Evolutionary conservation across 1,139 yeast genomes (phyloP), one percentile per base, ranked within the genome.

Genomic region (Suhomyces panamericanus): DNA sequence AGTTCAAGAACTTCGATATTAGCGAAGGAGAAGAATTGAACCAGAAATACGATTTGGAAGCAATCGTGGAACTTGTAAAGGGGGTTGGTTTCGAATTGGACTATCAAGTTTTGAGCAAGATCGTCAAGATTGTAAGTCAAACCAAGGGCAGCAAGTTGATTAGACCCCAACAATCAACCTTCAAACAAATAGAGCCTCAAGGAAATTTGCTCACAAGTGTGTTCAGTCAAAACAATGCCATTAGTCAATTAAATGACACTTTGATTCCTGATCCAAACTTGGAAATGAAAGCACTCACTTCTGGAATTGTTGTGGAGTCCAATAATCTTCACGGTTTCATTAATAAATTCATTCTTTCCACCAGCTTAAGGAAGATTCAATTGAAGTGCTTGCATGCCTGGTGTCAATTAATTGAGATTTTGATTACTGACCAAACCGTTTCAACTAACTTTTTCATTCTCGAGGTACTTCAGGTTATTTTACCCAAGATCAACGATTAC

Each of bases 401-500:
- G 98, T 83, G 85, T 29, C 86, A 85, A 54, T 65, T 90, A 42
- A 82, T 88, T 31, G 87, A 88, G 50, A 81, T 89, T 4, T 65
- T 89, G 39, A 81, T 87, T 7, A 73, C 81, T 15, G 93, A 86
- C 57, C 66, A 62, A n/a, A 68, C 68, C 20, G 50, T 64, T 22
- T 45, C 52, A 15, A 54, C 64, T 8, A 57, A 58, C 27, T 52
- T 81, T 39, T 85, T 91, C 54, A 81, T 89, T 44, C 66, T 88
- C 32, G 95, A 87, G 55, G 80, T 87, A 3, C 81, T 90, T 54
- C 95, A 89, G 55, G 72, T 79, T 9, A 73, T 88, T 14, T 73
- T 88, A 22, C 96, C 96, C 1, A 86, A 83, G 56, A 80, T 90
- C 38, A 81, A 81, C 51, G 88, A 83, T 48, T 89, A 84, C 62